Conservation (phyloP, 1,139 yeast species). For the Eremothecium coryli region DNA sequence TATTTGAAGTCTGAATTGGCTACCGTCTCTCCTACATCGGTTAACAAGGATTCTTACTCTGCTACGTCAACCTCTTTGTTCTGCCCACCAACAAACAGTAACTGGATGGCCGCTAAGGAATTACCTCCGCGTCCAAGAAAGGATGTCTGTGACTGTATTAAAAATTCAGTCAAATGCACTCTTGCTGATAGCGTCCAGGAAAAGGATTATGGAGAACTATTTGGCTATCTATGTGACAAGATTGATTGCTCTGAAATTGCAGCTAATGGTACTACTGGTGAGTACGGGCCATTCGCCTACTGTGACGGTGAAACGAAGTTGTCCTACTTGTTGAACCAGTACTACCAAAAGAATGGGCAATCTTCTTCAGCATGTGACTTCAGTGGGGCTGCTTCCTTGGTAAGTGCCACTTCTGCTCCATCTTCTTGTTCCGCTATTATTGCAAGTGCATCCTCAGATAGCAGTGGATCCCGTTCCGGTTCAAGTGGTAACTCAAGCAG, state of each 20-base stretch:
- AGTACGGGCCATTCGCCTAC: slow-evolving; percentile 58
- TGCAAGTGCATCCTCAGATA: slow-evolving; percentile 18
- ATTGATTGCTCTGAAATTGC: slow-evolving; percentile 47
- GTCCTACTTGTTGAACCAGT: slow-evolving; percentile 53
- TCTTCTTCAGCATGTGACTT: slow-evolving; percentile 51
- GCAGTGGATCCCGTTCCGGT: slow-evolving; percentile 11
- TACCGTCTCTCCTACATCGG: slow-evolving; percentile 49
- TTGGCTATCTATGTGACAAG: slow-evolving; percentile 45
- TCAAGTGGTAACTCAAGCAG: slow-evolving; percentile 17
- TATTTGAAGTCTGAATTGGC: slow-evolving; percentile 45
- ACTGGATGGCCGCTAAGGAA: slow-evolving; percentile 53
- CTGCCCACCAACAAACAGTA: slow-evolving; percentile 44
- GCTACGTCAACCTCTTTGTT: slow-evolving; percentile 38
- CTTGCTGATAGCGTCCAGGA: slow-evolving; percentile 41
- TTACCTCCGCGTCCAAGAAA: slow-evolving; percentile 72
- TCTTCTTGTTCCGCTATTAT: slow-evolving; percentile 39
- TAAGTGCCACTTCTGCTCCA: slow-evolving; percentile 44
- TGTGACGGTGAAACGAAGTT: slow-evolving; percentile 55
- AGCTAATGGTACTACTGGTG: slow-evolving; percentile 52
- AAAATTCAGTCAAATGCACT: slow-evolving; percentile 44
- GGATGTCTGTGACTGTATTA: slow-evolving; percentile 53
- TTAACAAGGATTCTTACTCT: slow-evolving; percentile 42
- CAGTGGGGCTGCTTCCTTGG: slow-evolving; percentile 51
- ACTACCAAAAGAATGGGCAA: slow-evolving; percentile 45
- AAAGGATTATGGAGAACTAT: slow-evolving; percentile 49